Percentiles rank a stretch among this genome's conserved stretches.
These are phyloP conservation scores for Gossypium stocksii DNA, from an alignment of 345 rosid species.

Conservation along the genomic window DNA sequence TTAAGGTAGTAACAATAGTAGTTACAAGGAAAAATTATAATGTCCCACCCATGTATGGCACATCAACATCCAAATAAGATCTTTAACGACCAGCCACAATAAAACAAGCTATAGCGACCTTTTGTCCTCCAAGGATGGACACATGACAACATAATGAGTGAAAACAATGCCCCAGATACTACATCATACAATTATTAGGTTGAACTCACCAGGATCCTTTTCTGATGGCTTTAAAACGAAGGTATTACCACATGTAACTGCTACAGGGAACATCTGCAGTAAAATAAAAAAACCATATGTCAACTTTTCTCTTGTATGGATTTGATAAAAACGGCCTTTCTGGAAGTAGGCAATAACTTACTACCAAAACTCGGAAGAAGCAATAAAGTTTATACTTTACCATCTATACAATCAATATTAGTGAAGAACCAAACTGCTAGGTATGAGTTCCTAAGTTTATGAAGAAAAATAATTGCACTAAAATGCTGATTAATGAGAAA, in stretches of 20 bases:
- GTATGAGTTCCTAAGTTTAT: neutral
- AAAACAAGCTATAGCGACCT: neutral
- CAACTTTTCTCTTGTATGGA: neutral
- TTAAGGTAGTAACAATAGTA: neutral
- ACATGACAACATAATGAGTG: too few species aligned
- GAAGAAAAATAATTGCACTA: neutral
- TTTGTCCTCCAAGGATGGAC: neutral
- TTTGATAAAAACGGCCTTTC: neutral
- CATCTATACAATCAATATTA: neutral
- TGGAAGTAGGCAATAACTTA: neutral
- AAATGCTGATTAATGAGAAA: neutral
- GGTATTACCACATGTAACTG: constrained; percentile 93
- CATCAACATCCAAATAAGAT: neutral
- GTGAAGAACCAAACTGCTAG: neutral
- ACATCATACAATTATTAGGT: too few species aligned
- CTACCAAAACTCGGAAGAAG: neutral
- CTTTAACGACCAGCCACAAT: neutral
- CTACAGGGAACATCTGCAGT: constrained; percentile 77
- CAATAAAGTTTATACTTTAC: neutral
- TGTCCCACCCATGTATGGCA: neutral
- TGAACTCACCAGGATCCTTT: too few species aligned
- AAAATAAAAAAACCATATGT: neutral
- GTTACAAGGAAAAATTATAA: neutral
- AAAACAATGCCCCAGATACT: too few species aligned
- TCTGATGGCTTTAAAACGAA: constrained; percentile 89